These are phyloP conservation scores for Coemansia sp. DNA, from an alignment of 192 early-diverging fungal genomes.

Conservation along the genomic window DNA sequence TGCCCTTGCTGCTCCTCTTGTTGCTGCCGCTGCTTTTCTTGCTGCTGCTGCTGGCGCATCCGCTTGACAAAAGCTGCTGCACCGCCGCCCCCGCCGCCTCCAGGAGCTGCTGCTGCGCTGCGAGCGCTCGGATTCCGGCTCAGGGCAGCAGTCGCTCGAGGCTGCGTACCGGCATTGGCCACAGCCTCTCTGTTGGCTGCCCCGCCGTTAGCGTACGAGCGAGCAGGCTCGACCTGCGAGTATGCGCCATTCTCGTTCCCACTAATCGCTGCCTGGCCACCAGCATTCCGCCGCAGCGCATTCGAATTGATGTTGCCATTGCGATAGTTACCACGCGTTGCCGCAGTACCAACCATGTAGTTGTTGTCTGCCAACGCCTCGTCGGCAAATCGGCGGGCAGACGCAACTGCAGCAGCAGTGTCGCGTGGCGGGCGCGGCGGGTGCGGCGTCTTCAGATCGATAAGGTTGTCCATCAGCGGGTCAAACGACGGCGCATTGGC, in stretches of 20 bases:
- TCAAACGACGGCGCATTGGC: conserved; percentile 8
- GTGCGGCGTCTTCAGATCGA: conserved; percentile 16
- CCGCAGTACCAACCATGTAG: neutral
- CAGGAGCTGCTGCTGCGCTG: neutral
- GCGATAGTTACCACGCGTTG: neutral
- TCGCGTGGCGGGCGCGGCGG: conserved; percentile 7
- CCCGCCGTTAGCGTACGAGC: conserved; percentile 7
- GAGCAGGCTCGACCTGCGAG: conserved; percentile 6
- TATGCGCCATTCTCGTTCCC: neutral
- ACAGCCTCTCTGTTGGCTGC: conserved; percentile 1
- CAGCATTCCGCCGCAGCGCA: neutral
- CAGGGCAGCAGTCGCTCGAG: neutral
- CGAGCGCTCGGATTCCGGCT: conserved; percentile 8
- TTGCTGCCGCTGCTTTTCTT: conserved; percentile 1
- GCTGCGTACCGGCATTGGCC: neutral
- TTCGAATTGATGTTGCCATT: neutral
- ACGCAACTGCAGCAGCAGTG: conserved; percentile 2
- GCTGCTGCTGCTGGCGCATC: neutral
- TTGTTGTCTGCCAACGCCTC: conserved; percentile 3
- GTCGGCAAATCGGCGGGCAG: neutral
- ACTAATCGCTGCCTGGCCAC: neutral
- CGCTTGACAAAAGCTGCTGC: neutral
- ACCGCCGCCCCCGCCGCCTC: neutral
- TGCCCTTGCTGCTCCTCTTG: conserved; percentile 16
- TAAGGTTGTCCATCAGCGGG: conserved; percentile 17